Evolutionary conservation across 768 basidiomycete species (phyloP), one percentile per base, ranked within the genome.

Genomic region (Postia placenta): DNA sequence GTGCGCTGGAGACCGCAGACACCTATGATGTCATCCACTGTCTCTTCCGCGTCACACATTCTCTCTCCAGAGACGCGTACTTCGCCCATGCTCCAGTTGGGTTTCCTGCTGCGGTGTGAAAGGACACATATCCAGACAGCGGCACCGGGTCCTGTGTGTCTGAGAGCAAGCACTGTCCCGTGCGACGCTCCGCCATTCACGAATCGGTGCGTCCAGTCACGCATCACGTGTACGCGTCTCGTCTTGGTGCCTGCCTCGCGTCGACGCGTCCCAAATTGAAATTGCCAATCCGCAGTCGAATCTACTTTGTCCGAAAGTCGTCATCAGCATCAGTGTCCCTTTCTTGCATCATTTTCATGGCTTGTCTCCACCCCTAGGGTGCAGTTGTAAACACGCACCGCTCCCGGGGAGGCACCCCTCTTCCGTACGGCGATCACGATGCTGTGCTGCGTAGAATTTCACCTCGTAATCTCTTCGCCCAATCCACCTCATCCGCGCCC

Each of bases 191-290:
- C 30, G 7, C 30, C 30, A 33, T 33, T 33, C 30, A 33, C 15
- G 30, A 33, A 7, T 15, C 15, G 45, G 38, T 36, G 45, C 45
- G 45, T 37, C 36, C 14, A 12, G 45, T 38, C 30, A 33, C 17
- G 15, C 35, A 17, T 17, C 45, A 47, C 45, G 45, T 47, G 45
- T 23, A 37, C 45, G 40, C 23, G 40, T 41, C 40, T 17, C 30
- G 30, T 22, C 7, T 38, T 15, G 5, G 40, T 41, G 40, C 40
- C 40, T 41, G 40, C 40, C 40, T 41, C 40, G 40, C 30, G 9
- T 33, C 30, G 30, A 33, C 30, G 7, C 7, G 15, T 33, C 30
- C 15, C 30, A 33, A 7, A 7, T 33, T 15, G 30, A n/a, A n/a
- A n/a, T n/a, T n/a, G n/a, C n/a, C n/a, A n/a, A n/a, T n/a, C n/a